Evolutionary conservation across 2,329 filamentous ascomycete genomes (phyloP), one percentile per base, ranked within the genome.

Genomic region (Passalora sequoiae): DNA sequence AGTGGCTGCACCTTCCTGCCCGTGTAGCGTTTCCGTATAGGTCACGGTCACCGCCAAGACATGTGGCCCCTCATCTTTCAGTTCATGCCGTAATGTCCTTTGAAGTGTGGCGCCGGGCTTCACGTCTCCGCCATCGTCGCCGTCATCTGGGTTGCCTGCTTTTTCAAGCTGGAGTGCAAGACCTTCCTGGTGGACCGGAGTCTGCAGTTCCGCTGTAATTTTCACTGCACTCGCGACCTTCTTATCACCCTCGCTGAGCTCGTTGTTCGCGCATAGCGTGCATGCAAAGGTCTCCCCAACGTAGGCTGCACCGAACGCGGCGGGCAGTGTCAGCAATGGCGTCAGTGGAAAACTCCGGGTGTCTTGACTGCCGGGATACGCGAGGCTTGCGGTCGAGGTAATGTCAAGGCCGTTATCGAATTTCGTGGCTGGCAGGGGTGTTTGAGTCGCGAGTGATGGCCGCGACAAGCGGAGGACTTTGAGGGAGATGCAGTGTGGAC

Each of bases 251-350:
- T 67, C 61, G 6, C 29, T 25, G 0, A 81, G 66, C 60, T 97
- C 91, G 63, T 96, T 91, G 71, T 95, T 96, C n/a, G 86, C 89
- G 68, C 89, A 95, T 16, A 97, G 75, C 1, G 91, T 95, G 68
- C 92, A 98, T 52, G 84, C 83, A 68, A 98, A 97, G 0, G 84
- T 88, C 70, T 97, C 89, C 57, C 92, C 92, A 15, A 97, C 91
- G 64, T 96, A 96, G 6, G 91, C 89, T 9, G 87, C 91, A 32
- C 89, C 91, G 64, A 98, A 97, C 0, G 88, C 84, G 12, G 89
- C 83, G 7, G 92, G 91, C 1, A 97, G 81, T 35, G 87, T 92
- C 58, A 97, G 77, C 55, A 77, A 69, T 16, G 77, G 75, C 21
- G 72, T 73, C 38, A 83, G 66, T 27, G 79, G 74, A 54, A 80